Evolutionary conservation across 1,284 basidiomycete species (phyloP), one percentile per base, ranked within the genome.

Genomic region (Cutaneotrichosporon cyanovorans): DNA sequence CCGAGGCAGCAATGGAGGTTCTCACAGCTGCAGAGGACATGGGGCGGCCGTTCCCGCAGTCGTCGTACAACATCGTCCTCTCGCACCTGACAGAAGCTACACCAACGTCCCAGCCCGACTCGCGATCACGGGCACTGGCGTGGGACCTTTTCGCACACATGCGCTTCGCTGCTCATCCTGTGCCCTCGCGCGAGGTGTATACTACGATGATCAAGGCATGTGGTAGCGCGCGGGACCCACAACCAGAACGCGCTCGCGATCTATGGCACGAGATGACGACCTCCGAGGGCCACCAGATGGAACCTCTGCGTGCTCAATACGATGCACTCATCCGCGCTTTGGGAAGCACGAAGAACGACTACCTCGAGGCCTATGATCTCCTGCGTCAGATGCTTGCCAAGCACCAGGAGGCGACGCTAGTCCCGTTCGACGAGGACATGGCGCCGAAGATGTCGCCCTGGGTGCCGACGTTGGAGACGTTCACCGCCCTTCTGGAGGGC

Each of bases 101-200:
- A 3, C 38, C 45, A 19, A 37, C 40, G 12, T 37, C 38, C 7
- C 48, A 59, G n/a, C 50, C 61, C 11, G 50, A 50, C 37, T 52
- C 60, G 25, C 64, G 50, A 40, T 61, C 46, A 12, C 64, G 56
- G 42, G 82, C 84, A 0, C 81, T 87, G 50, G 90, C 87, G 0
- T 95, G 88, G 88, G 88, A 96, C 60, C 77, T 97, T 20, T 97
- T 90, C 66, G 76, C 86, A 2, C 91, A 97, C 66, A 95, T 96
- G 87, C 87, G 95, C 43, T 87, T 96, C 45, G 84, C 86, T 6
- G 88, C 92, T 0, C 90, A 98, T 62, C 82, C 89, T 0, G 72
- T 75, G 2, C 91, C 93, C 0, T 82, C 86, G 51, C 75, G 76
- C 3, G 69, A 77, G 15, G 71, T 92, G 5, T 98, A 92, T 69